A percentile compares a stretch with the other conserved stretches of the same genome.
phyloP scores from a whole-genome alignment of 2,329 filamentous ascomycete genomes.

The Thielaviopsis ethacetica region DNA sequence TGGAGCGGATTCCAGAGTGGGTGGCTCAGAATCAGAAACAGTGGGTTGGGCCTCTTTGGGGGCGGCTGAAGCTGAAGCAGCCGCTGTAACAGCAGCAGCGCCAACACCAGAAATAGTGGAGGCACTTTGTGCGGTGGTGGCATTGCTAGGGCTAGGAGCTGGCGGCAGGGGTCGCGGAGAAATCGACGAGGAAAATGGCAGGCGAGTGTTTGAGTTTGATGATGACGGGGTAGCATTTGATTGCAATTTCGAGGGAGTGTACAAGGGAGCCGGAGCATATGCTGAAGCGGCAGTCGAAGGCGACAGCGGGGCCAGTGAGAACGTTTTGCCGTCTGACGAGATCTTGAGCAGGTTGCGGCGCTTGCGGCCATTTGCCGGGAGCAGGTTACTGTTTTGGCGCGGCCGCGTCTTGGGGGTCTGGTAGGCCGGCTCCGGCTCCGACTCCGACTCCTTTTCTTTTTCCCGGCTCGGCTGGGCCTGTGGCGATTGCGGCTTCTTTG shows the following conservation, averaged over 20 bases:
- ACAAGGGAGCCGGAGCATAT: conserved; percentile 13
- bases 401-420: not conserved
- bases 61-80: not conserved
- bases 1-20: not conserved
- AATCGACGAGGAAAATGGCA: not conserved
- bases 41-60: not conserved
- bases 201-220: conserved; percentile 4
- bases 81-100: not conserved
- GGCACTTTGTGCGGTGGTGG: not conserved
- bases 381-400: not conserved
- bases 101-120: conserved; percentile 6
- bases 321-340: conserved; percentile 38
- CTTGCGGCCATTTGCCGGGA: conserved; percentile 1
- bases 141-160: conserved; percentile 5
- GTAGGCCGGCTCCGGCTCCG: not conserved
- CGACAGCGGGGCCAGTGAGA: conserved; percentile 29
- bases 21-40: not conserved
- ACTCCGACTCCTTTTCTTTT: not conserved
- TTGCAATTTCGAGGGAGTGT: conserved; percentile 7
- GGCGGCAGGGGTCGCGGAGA: conserved; percentile 5
- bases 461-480: not conserved
- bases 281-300: conserved; percentile 8
- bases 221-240: conserved; percentile 1
- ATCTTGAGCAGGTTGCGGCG: conserved; percentile 31
- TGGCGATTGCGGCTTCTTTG: not conserved